Evolutionary conservation across 345 rosid species (phyloP), one percentile per base, ranked within the genome.

Genomic region (Syzygium aromaticum): DNA sequence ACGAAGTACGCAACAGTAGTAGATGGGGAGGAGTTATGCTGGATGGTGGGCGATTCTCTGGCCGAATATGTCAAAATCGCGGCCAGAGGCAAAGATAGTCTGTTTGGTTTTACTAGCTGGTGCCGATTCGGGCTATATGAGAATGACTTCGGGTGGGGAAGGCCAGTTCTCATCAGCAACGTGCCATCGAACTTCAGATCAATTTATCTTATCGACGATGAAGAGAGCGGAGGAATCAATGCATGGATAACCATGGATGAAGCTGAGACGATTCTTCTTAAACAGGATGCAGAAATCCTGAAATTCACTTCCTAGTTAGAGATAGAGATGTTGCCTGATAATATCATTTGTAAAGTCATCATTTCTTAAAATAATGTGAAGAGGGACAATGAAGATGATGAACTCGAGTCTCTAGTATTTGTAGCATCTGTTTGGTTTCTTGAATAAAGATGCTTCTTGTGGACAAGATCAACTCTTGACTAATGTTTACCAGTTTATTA

Each of bases 131-230:
- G 91, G 4, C 56, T 88, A 77, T 93, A 94, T 22, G 94, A 89
- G 77, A 91, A 89, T 11, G 93, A 94, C 86, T 94, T 92, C n/a
- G 94, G 95, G 14, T 94, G 95, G 94, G 94, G 94, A 73, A 91
- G 86, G 54, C 95, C 95, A 27, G 87, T 61, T 82, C 90, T 91
- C 92, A 89, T 92, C n/a, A 90, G 91, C 10, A 91, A 87, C 52
- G 88, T 87, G 84, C 89, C 84, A 30, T 85, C 87, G 86, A 90
- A 38, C 16, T 16, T 85, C 49, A 90, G 85, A 83, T 73, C 89
- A 19, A 89, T 91, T 86, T 43, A 89, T 77, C 64, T 94, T 77
- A 87, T 88, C 80, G 95, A 93, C 87, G 82, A 89, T 8, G 90
- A 89, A 86, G 87, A 77, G 86, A 91, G 91, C 28, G 73, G 54